Percentiles rank a stretch among this genome's conserved stretches.
These are phyloP conservation scores for Blumeria graminis DNA, from an alignment of 2,329 filamentous ascomycete species.

Conservation along the genomic window DNA sequence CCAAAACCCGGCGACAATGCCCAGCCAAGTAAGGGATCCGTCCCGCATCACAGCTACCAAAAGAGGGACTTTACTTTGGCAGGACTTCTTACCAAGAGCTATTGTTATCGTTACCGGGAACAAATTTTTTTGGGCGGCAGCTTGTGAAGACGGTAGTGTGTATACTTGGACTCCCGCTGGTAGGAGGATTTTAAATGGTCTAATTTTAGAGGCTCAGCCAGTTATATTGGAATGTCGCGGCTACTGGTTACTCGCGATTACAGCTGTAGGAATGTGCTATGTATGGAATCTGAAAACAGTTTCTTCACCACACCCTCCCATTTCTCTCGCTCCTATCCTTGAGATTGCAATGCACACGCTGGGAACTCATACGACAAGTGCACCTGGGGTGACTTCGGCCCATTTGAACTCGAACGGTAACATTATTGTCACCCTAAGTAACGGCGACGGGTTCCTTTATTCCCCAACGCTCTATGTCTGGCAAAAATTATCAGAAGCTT, in stretches of 20 bases:
- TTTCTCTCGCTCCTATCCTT: slow-evolving; percentile 70
- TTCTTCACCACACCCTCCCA: slow-evolving; percentile 64
- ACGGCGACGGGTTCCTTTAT: slow-evolving; percentile 86
- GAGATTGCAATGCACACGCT: slow-evolving; percentile 66
- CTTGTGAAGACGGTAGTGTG: slow-evolving; percentile 76
- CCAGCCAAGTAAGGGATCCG: slow-evolving; percentile 47
- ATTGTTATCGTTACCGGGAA: slow-evolving; percentile 84
- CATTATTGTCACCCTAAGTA: slow-evolving; percentile 73
- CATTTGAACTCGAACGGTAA: slow-evolving; percentile 73
- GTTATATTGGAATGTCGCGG: slow-evolving; percentile 81
- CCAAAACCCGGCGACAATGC: slow-evolving; percentile 45
- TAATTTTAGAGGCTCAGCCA: slow-evolving; percentile 75
- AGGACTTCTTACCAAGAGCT: slow-evolving; percentile 71
- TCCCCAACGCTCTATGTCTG: slow-evolving; percentile 66
- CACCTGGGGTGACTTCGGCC: slow-evolving; percentile 70
- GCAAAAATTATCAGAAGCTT: slow-evolving; percentile 88
- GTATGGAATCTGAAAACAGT: slow-evolving; percentile 82
- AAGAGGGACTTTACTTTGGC: slow-evolving; percentile 64
- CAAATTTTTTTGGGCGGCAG: slow-evolving; percentile 73
- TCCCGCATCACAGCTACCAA: slow-evolving; percentile 63
- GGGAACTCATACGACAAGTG: slow-evolving; percentile 49
- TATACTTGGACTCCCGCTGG: slow-evolving; percentile 87
- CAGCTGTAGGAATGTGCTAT: slow-evolving; percentile 67
- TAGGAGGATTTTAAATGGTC: slow-evolving; percentile 57
- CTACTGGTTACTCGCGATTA: slow-evolving; percentile 75